A percentile compares a stretch with the other conserved stretches of the same genome.
Conservation (phyloP, 169 alveolate species). For the Plasmodium ovale region DNA sequence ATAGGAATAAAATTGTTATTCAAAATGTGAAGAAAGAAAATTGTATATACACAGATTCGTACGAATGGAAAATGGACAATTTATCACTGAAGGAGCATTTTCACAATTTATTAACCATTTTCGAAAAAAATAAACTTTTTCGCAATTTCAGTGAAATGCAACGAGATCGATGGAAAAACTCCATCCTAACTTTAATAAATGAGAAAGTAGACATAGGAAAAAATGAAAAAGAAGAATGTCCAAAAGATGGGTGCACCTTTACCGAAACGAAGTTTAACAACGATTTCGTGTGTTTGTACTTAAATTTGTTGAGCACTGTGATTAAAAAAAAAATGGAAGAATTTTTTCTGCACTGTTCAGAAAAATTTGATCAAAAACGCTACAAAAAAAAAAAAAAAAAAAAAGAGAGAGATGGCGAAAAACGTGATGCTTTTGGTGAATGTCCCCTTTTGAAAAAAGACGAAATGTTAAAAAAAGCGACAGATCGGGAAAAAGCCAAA, state of each 20-base stretch:
- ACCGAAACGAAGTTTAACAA: slow-evolving; percentile 24
- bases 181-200: not conserved
- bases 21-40: slow-evolving; percentile 5
- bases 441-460: not conserved
- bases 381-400: not conserved
- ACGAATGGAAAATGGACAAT: slow-evolving; percentile 16
- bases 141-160: not conserved
- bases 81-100: slow-evolving; percentile 22
- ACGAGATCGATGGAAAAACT: not conserved
- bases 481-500: not conserved
- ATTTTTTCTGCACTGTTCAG: slow-evolving; percentile 20
- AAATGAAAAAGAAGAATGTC: not conserved
- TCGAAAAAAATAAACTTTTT: slow-evolving; percentile 7
- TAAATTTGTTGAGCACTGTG: slow-evolving; percentile 25
- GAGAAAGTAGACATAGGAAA: not conserved
- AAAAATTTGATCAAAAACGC: not conserved
- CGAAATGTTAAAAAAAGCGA: not conserved
- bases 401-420: not conserved
- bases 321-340: slow-evolving; percentile 14
- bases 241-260: not conserved
- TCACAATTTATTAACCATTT: slow-evolving; percentile 11
- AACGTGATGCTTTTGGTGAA: not conserved
- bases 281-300: slow-evolving; percentile 3
- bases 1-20: not conserved
- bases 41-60: slow-evolving; percentile 25